Evolutionary conservation across 192 early-diverging fungal genomes (phyloP).

Genomic region (Rhizoclosmatium sp.): DNA sequence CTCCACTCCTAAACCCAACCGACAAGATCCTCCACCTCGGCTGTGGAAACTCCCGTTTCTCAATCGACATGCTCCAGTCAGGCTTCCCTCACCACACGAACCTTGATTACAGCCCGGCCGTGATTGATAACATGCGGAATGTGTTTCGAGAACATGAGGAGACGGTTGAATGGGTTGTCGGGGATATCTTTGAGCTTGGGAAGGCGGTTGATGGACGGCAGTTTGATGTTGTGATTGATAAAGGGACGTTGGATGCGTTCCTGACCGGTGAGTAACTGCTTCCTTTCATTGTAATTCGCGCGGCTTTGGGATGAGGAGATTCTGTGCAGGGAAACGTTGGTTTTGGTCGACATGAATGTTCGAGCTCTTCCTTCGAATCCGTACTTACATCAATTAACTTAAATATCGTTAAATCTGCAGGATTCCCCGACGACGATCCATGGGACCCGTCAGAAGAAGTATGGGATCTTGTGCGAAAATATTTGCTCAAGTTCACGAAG

Average conservation of each 20-base stretch:
- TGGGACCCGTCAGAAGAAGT: constrained; percentile 85
- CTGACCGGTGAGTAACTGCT: constrained; percentile 65
- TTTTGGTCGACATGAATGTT: no score
- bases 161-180: constrained; percentile 60
- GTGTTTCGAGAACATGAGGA: constrained; percentile 54
- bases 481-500: constrained; percentile 80
- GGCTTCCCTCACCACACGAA: constrained; percentile 55
- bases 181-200: constrained; percentile 75
- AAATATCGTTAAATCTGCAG: not conserved
- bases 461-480: constrained; percentile 66
- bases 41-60: constrained; percentile 78
- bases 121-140: constrained; percentile 78
- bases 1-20: constrained; percentile 66
- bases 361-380: no score
- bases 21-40: constrained; percentile 83
- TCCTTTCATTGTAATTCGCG: not conserved
- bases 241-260: constrained; percentile 92
- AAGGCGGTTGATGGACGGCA: constrained; percentile 39
- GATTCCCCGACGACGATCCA: constrained; percentile 71
- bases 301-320: no score
- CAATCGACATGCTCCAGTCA: constrained; percentile 34
- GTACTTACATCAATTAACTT: no score
- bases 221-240: constrained; percentile 85
- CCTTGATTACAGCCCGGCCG: constrained; percentile 81
- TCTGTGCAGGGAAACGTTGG: no score